phyloP scores from a whole-genome alignment of 441 rosid genomes.

The Gossypium aridum region DNA sequence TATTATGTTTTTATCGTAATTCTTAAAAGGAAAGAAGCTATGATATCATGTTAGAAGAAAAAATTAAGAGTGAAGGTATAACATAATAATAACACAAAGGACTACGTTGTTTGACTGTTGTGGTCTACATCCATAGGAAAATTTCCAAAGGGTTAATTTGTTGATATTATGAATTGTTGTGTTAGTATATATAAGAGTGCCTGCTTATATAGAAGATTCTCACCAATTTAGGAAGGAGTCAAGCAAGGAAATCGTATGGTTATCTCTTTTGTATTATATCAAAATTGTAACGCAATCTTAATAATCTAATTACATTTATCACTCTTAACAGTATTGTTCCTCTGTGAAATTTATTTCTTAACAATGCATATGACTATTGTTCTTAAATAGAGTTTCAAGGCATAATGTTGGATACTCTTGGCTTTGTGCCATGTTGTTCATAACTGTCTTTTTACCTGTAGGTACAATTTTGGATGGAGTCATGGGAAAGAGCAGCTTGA shows the following conservation, averaged over 20 bases:
- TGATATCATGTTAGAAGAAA: no score
- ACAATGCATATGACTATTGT: neutral
- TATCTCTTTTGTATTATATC: neutral
- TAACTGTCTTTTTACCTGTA: constrained; percentile 15
- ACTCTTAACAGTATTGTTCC: neutral
- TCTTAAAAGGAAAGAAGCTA: neutral
- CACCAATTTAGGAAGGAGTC: neutral
- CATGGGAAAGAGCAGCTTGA: constrained; percentile 95
- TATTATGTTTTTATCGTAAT: neutral
- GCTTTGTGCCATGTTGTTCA: neutral
- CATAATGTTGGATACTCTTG: constrained; percentile 3
- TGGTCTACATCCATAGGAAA: no score
- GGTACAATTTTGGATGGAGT: constrained; percentile 97
- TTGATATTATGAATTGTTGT: no score
- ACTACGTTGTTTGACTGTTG: no score
- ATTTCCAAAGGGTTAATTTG: no score
- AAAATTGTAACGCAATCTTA: neutral
- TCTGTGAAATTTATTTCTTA: neutral
- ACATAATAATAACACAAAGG: no score
- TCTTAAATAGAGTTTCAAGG: neutral
- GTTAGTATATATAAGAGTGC: no score
- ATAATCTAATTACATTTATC: neutral
- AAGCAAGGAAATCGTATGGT: neutral
- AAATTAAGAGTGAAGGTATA: no score
- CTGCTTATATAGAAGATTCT: neutral